Evolutionary conservation across 306 rosid genomes (phyloP), one percentile per base, ranked within the genome.

Genomic region (Citrullus amarus): DNA sequence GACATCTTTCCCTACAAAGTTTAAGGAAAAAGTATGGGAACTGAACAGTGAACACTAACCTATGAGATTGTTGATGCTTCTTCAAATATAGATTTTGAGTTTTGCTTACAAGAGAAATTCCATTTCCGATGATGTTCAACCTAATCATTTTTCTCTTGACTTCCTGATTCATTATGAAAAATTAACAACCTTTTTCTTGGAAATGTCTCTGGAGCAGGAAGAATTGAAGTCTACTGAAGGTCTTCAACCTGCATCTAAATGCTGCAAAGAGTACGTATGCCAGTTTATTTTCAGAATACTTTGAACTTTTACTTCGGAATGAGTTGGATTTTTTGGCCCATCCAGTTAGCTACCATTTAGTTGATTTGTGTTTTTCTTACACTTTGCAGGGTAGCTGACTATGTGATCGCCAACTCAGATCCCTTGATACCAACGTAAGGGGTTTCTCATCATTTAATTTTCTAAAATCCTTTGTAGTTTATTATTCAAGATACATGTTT

Each of bases 341-440:
- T 44, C 39, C 28, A 44, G 57, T 28, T 58, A 15, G 20, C 59
- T 77, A 18, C 73, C 79, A 2, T 43, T 60, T 46, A 32, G 32
- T 78, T 50, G 56, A 78, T 78, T 65, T 48, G 17, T 46, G 57
- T 59, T 63, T 34, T 63, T 53, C n/a, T 53, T 53, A 55, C 43
- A 78, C 78, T 86, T 32, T 28, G 76, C 93, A 96, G 99, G 97
- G 44, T 92, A 63, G 83, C 86, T 61, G 99, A 92, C 76, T 91
- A 84, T 80, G 93, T 92, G 87, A 78, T 83, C 50, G 87, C 93
- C 43, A 92, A 92, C 61, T 76, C 96, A 18, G 98, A 96, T 88
- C 98, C 98, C 51, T 81, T 92, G 76, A 73, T 92, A 71, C 93
- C 96, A 25, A 86, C 98, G 99, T 92, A 88, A 91, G 98, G 62